A percentile compares a stretch with the other conserved stretches of the same genome.
Evolutionary conservation across 345 rosid species (phyloP).

Genomic region (Murraya paniculata): DNA sequence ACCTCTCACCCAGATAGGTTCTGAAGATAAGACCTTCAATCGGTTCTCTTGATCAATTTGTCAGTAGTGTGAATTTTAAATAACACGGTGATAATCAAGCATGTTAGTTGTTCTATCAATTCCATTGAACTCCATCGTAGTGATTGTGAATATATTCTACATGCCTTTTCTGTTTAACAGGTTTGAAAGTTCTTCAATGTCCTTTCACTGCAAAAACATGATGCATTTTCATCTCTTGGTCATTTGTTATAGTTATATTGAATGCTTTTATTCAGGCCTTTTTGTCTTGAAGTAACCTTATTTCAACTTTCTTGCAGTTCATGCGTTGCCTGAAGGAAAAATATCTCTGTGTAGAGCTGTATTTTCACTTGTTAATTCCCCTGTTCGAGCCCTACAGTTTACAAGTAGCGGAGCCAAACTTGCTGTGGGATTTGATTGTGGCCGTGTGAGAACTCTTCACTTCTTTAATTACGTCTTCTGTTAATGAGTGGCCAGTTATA

Average conservation of each 20-base stretch:
- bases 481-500: background rate
- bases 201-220: background rate
- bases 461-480: background rate
- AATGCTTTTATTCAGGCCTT: background rate
- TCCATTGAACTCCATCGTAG: background rate
- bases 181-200: conserved; percentile 2
- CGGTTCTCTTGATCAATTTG: background rate
- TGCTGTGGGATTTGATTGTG: conserved; percentile 47
- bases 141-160: conserved; percentile 1
- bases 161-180: background rate
- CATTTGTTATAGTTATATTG: conserved; percentile 4
- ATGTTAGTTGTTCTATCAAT: background rate
- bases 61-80: background rate
- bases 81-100: background rate
- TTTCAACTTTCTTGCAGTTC: conserved; percentile 31
- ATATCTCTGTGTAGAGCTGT: conserved; percentile 40
- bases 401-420: conserved; percentile 38
- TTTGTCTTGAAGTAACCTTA: conserved; percentile 12
- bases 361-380: conserved; percentile 34
- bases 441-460: conserved; percentile 32
- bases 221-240: conserved; percentile 3
- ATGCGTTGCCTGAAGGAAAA: conserved; percentile 32
- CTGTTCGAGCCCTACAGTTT: conserved; percentile 37
- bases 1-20: background rate
- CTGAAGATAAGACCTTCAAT: background rate